Evolutionary conservation across 352 stramenopile species (phyloP).

Genomic region (Phytopythium montanum): DNA sequence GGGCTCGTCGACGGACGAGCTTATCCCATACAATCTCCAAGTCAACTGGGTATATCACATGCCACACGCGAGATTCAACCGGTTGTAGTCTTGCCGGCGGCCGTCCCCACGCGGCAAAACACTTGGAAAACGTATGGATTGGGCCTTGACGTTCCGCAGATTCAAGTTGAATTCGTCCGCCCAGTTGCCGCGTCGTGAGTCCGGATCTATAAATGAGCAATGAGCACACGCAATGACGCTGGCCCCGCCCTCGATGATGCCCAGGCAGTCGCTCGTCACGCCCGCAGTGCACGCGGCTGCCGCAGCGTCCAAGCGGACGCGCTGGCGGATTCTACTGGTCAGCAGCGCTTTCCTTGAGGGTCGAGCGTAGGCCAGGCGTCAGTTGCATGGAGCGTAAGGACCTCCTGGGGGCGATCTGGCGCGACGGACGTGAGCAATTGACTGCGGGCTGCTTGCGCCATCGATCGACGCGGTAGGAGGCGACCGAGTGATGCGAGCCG

Average conservation of each 20-base stretch:
- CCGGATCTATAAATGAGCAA: background rate
- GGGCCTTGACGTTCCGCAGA: background rate
- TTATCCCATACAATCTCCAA: conserved; percentile 1
- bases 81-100: background rate
- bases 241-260: too few relatives aligned
- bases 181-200: background rate
- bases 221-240: too few relatives aligned
- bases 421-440: background rate
- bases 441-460: background rate
- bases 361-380: background rate
- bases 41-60: conserved; percentile 9
- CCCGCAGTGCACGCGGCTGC: too few relatives aligned
- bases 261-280: too few relatives aligned
- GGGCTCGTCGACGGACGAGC: background rate
- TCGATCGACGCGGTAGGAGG: background rate
- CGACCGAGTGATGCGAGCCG: background rate
- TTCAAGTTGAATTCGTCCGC: conserved; percentile 8
- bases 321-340: background rate
- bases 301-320: background rate
- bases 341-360: background rate
- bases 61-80: conserved; percentile 6
- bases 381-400: too few relatives aligned
- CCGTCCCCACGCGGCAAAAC: background rate
- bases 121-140: background rate
- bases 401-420: background rate